Evolutionary conservation across 2,329 filamentous ascomycete genomes (phyloP), one percentile per base, ranked within the genome.

Genomic region (Penicillium sp.): DNA sequence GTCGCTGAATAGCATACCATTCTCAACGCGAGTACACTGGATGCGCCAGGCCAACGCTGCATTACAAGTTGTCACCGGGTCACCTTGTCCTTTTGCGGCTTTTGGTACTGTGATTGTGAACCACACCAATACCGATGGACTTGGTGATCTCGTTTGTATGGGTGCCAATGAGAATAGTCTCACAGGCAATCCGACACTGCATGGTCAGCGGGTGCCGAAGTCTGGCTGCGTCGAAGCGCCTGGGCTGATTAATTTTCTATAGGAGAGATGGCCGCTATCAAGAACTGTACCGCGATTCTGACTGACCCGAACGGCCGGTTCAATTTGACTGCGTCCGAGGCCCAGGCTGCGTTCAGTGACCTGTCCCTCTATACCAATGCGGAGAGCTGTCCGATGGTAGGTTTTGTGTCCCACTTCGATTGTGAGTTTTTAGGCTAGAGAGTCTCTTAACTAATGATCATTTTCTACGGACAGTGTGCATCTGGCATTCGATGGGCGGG

Each of bases 281-380:
- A 71, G 46, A 82, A 82, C 66, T 84, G 81, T 70, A 76, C 77
- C 0, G 48, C 58, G 3, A 69, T 82, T 45, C 69, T 83, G 10
- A 78, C 75, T 0, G 74, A 77, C 57, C 73, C 76, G 0, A 38
- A 63, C 3, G 79, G 79, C 1, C 67, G 67, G 0, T 81, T 79
- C 63, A 72, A 69, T 3, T 62, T 82, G 38, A 71, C 68, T 0
- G 61, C 74, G 0, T 45, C 61, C 8, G 71, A 77, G 49, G 74
- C 78, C 0, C 61, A 74, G n/a, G 63, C 59, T 3, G 81, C 80
- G 0, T 82, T 80, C 57, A 53, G 65, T 2, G 58, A 71, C 15
- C 65, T 84, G n/a, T 75, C 75, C 5, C 65, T 83, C 3, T 83
- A 84, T 65, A 83, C 81, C 21, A 84, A 81, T 62, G 81, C 76